A percentile compares a stretch with the other conserved stretches of the same genome.
These are phyloP conservation scores for Cladosporium sp. DNA, from an alignment of 2,329 filamentous ascomycete genomes.

Conservation along the genomic window DNA sequence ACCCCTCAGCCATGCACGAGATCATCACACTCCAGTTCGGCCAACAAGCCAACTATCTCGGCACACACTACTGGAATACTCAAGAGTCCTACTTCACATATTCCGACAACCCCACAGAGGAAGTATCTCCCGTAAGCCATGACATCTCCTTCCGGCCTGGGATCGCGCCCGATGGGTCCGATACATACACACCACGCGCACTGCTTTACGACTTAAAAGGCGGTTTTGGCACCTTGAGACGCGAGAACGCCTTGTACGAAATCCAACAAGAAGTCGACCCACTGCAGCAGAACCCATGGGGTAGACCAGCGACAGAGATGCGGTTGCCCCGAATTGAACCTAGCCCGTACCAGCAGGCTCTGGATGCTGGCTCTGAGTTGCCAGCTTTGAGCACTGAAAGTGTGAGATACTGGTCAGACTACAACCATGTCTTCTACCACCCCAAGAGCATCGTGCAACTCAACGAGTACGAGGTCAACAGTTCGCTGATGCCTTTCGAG, in stretches of 20 bases:
- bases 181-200: constrained; percentile 89
- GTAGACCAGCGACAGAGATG: constrained; percentile 67
- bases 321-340: constrained; percentile 66
- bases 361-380: constrained; percentile 69
- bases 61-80: constrained; percentile 96
- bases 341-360: constrained; percentile 74
- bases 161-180: constrained; percentile 75
- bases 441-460: constrained; percentile 84
- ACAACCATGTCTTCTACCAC: constrained; percentile 88
- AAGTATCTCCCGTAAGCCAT: constrained; percentile 71
- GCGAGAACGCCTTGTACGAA: constrained; percentile 87
- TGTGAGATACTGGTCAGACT: constrained; percentile 97
- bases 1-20: constrained; percentile 70
- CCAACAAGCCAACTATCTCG: constrained; percentile 87
- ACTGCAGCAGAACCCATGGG: constrained; percentile 51
- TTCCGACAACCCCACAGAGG: constrained; percentile 52
- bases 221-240: constrained; percentile 82
- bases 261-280: constrained; percentile 46
- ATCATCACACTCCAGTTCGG: constrained; percentile 93
- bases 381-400: constrained; percentile 65
- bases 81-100: constrained; percentile 99
- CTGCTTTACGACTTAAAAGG: constrained; percentile 95
- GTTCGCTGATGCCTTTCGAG: constrained; percentile 78
- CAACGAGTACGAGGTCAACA: constrained; percentile 82
- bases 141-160: constrained; percentile 87